phyloP scores from a whole-genome alignment of 306 rosid genomes.

The Hippophae gyantsensis region DNA sequence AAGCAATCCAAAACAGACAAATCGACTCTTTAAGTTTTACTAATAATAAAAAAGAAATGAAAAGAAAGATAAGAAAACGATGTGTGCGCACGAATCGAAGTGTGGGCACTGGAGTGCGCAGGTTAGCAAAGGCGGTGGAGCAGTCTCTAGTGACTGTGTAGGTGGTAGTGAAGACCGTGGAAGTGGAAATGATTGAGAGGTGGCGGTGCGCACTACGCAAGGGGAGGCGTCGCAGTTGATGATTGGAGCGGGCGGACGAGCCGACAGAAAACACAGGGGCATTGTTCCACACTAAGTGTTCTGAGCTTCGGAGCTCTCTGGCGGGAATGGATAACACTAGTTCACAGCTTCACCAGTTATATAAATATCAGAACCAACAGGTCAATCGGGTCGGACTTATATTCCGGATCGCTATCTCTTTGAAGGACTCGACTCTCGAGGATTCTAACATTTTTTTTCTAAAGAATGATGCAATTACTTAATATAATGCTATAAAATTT shows the following conservation, averaged over 20 bases:
- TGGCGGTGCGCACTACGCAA: slow-evolving; percentile 13
- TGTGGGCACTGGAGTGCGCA: slow-evolving; percentile 80
- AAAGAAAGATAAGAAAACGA: background rate
- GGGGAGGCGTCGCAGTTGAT: slow-evolving; percentile 50
- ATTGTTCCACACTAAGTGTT: slow-evolving; percentile 7
- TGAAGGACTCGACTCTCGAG: too few species aligned
- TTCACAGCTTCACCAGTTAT: background rate
- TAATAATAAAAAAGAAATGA: background rate
- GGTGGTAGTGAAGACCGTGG: slow-evolving; percentile 21
- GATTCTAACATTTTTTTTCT: too few species aligned
- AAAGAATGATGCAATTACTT: too few species aligned
- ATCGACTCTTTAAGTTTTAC: background rate
- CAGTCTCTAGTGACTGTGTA: slow-evolving; percentile 20
- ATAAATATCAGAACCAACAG: slow-evolving; percentile 2
- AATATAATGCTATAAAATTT: too few species aligned
- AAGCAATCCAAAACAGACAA: background rate
- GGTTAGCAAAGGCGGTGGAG: slow-evolving; percentile 35
- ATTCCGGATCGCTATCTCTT: background rate
- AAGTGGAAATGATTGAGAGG: slow-evolving; percentile 5
- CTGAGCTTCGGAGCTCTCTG: slow-evolving; percentile 5
- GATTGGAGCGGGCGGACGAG: slow-evolving; percentile 35
- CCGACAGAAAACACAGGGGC: slow-evolving; percentile 42
- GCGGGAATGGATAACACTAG: slow-evolving; percentile 49
- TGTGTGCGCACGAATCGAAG: slow-evolving; percentile 60
- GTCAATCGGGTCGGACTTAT: background rate